These are phyloP conservation scores for Fonsecaea monophora DNA, from an alignment of 2,329 filamentous ascomycete genomes.

Conservation along the genomic window DNA sequence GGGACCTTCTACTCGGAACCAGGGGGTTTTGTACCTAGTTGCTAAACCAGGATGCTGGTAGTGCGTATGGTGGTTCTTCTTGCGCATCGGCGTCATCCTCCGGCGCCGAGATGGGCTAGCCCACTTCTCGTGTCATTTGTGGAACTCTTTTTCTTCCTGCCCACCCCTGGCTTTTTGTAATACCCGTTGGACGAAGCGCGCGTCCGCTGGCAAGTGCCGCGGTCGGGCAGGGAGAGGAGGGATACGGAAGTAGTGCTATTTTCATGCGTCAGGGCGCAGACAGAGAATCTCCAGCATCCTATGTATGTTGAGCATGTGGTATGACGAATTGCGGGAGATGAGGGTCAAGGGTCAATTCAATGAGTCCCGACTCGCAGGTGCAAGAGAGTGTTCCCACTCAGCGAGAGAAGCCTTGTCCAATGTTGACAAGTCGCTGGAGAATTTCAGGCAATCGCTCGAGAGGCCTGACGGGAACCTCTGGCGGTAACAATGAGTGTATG, in stretches of 20 bases:
- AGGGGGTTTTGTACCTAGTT: conserved; percentile 14
- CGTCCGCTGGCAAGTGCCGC: background rate
- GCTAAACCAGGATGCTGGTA: conserved; percentile 23
- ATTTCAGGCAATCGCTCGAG: background rate
- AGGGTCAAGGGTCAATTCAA: background rate
- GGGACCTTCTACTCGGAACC: conserved; percentile 33
- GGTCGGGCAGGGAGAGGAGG: background rate
- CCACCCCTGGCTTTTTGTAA: background rate
- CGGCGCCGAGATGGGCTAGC: conserved; percentile 29
- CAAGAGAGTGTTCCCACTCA: background rate
- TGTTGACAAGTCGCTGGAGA: background rate
- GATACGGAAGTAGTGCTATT: background rate
- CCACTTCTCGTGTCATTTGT: background rate
- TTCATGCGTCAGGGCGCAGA: background rate
- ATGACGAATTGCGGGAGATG: background rate
- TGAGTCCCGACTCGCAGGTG: background rate
- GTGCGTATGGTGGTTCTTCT: conserved; percentile 6
- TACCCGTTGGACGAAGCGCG: background rate
- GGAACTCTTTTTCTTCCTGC: conserved; percentile 5
- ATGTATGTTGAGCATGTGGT: background rate
- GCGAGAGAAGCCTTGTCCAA: background rate
- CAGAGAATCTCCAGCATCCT: background rate
- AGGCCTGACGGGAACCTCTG: background rate
- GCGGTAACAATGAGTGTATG: background rate
- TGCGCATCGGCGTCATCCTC: conserved; percentile 25